Conservation (phyloP, 2,329 filamentous ascomycete species). For the Cryphonectria carpinicola region DNA sequence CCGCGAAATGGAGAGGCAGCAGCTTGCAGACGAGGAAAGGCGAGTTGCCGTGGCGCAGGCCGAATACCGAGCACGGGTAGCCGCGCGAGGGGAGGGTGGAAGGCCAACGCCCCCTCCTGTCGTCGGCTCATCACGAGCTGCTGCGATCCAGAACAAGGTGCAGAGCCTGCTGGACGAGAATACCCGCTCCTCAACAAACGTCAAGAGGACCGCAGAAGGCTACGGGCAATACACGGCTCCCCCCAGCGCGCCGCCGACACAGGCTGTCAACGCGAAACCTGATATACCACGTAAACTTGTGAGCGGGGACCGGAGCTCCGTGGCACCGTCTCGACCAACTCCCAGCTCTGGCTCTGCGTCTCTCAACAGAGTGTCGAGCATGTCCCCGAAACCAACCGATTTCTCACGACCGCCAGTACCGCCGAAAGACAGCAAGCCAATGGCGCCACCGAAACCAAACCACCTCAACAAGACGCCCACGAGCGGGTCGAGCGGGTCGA, state of each 20-base stretch:
- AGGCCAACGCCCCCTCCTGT: conserved; percentile 52
- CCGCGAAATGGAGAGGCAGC: conserved; percentile 82
- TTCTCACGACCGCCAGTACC: conserved; percentile 36
- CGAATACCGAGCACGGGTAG: conserved; percentile 79
- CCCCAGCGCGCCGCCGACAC: conserved; percentile 37
- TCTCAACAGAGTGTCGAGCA: conserved; percentile 31
- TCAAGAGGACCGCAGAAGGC: conserved; percentile 77
- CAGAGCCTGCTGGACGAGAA: conserved; percentile 84
- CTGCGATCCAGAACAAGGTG: conserved; percentile 90
- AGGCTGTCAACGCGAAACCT: conserved; percentile 45
- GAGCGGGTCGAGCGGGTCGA: conserved; percentile 36
- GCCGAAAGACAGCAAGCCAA: conserved; percentile 46
- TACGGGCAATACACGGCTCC: conserved; percentile 82
- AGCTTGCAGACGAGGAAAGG: conserved; percentile 84
- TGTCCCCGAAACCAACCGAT: conserved; percentile 14
- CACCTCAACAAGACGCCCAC: conserved; percentile 62
- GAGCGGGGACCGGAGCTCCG: conserved; percentile 35
- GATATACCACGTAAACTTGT: conserved; percentile 58
- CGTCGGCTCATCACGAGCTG: conserved; percentile 67
- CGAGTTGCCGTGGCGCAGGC: conserved; percentile 87
- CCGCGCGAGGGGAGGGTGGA: conserved; percentile 59
- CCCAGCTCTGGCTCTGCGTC: conserved; percentile 20
- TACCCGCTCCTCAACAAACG: conserved; percentile 58
- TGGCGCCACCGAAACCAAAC: conserved; percentile 63
- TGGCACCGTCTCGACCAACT: conserved; percentile 34